Evolutionary conservation across 176 grass and related monocot genomes (phyloP).

Genomic region (Stipa capillata): DNA sequence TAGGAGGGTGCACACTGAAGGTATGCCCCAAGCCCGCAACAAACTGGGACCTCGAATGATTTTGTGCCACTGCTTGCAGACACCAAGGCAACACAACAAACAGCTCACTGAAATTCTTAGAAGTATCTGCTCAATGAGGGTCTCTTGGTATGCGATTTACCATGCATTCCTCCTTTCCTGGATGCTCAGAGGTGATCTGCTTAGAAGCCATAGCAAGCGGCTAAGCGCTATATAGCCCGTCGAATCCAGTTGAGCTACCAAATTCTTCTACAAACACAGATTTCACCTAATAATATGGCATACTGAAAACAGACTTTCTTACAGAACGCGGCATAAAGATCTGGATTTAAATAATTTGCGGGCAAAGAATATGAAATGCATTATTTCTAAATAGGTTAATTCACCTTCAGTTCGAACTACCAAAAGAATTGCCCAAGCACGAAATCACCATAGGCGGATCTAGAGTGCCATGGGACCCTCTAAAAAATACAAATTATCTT

Average conservation of each 20-base stretch:
- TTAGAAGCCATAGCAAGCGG: slow-evolving; percentile 13
- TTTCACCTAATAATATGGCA: not conserved
- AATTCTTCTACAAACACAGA: not conserved
- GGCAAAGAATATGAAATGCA: not conserved
- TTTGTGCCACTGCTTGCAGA: slow-evolving; percentile 1
- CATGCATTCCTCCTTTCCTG: not conserved
- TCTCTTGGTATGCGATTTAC: not conserved
- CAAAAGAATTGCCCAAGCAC: too few relatives aligned
- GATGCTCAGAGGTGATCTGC: not conserved
- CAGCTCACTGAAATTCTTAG: not conserved
- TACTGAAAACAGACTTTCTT: not conserved
- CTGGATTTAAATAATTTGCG: not conserved
- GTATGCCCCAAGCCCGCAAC: not conserved
- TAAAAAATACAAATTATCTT: too few relatives aligned
- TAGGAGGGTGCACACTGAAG: not conserved
- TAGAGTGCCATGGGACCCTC: too few relatives aligned
- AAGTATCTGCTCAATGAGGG: slow-evolving; percentile 7
- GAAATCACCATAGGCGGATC: too few relatives aligned
- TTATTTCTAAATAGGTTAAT: not conserved
- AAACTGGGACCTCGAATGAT: not conserved
- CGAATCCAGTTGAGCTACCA: not conserved
- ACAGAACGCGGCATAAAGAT: not conserved
- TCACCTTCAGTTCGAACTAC: not conserved
- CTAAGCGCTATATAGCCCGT: not conserved
- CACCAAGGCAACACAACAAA: not conserved